These are phyloP conservation scores for Solanum hybrid DNA, from an alignment of 305 asterid genomes.

Conservation along the genomic window DNA sequence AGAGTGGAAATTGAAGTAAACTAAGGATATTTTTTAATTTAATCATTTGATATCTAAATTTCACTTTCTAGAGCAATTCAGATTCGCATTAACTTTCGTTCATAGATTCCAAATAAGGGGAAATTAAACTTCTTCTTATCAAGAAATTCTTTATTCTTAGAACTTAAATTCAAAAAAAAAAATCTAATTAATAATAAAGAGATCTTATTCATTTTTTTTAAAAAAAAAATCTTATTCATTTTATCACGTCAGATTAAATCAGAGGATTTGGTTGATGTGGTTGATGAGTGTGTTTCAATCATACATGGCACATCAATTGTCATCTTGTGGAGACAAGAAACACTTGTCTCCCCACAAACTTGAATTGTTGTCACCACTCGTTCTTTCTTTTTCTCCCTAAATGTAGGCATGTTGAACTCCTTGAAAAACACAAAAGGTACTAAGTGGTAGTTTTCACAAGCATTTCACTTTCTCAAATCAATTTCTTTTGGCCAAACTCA, in stretches of 20 bases:
- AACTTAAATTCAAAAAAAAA: not conserved
- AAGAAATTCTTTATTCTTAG: not conserved
- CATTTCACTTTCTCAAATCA: not conserved
- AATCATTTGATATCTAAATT: not conserved
- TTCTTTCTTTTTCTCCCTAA: slow-evolving; percentile 6
- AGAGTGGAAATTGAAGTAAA: not conserved
- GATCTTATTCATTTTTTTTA: not conserved
- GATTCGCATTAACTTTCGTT: not conserved
- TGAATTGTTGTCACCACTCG: slow-evolving; percentile 3
- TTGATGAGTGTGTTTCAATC: slow-evolving; percentile 3
- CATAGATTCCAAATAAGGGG: too few species aligned
- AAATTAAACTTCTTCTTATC: not conserved
- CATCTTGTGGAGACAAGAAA: slow-evolving; percentile 14
- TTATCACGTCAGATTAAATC: not conserved
- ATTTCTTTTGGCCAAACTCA: not conserved
- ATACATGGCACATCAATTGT: slow-evolving; percentile 15
- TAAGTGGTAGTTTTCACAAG: not conserved
- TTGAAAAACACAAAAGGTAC: slow-evolving; percentile 6
- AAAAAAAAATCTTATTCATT: not conserved
- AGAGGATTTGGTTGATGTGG: not conserved
- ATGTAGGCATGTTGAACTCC: slow-evolving; percentile 23
- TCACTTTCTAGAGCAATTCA: not conserved
- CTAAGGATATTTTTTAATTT: not conserved
- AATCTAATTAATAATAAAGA: not conserved
- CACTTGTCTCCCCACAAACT: slow-evolving; percentile 5